Conservation (phyloP, 495 filamentous ascomycete genomes). For the Trichoderma virens region DNA sequence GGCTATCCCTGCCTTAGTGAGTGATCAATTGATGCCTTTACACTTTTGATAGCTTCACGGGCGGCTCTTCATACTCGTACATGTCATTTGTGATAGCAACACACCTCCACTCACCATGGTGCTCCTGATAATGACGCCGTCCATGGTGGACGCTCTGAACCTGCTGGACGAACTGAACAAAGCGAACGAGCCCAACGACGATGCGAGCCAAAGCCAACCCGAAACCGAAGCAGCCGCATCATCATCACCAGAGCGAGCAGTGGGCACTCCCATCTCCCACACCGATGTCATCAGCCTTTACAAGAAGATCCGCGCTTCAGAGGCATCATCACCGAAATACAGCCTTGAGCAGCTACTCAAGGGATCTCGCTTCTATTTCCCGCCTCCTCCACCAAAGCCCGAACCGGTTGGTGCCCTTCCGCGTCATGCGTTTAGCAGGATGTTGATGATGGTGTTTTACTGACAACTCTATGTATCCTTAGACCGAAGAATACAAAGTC, state of each 20-base stretch:
- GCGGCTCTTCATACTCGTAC: too few species aligned
- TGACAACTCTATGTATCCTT: slow-evolving; percentile 16
- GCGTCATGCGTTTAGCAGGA: slow-evolving; percentile 5
- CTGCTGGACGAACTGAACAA: slow-evolving; percentile 12
- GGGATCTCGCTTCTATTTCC: slow-evolving; percentile 65
- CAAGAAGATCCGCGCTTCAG: slow-evolving; percentile 38
- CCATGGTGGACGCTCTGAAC: slow-evolving; percentile 57
- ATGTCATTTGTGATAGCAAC: background rate
- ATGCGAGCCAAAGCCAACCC: slow-evolving; percentile 27
- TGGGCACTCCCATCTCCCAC: slow-evolving; percentile 72
- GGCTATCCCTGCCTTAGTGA: too few species aligned
- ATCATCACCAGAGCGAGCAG: slow-evolving; percentile 35
- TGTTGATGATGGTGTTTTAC: background rate
- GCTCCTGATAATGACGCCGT: slow-evolving; percentile 63
- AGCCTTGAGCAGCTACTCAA: slow-evolving; percentile 58
- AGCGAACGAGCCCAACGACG: slow-evolving; percentile 30
- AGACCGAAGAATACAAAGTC: slow-evolving; percentile 83
- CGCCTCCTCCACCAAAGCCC: slow-evolving; percentile 68
- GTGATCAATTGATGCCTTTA: too few species aligned
- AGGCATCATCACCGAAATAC: slow-evolving; percentile 20
- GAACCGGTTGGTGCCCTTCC: slow-evolving; percentile 56
- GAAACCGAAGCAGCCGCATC: slow-evolving; percentile 24
- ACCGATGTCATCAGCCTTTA: slow-evolving; percentile 64
- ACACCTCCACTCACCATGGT: slow-evolving; percentile 50
- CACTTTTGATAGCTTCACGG: too few species aligned